These are phyloP conservation scores for Hypoxylon rubiginosum DNA, from an alignment of 2,329 filamentous ascomycete species.

Conservation along the genomic window DNA sequence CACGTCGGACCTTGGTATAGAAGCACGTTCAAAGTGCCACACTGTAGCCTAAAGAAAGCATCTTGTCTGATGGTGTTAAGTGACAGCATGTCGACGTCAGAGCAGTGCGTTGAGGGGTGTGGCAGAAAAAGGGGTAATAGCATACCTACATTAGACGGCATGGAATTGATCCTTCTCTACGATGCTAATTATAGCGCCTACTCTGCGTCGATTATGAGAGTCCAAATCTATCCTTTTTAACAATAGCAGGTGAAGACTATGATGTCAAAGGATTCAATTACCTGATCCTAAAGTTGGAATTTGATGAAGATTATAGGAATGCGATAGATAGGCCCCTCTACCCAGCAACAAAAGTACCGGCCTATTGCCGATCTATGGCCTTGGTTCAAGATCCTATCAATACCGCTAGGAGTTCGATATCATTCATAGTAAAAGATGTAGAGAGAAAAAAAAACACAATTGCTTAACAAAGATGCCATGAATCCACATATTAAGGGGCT, in stretches of 20 bases:
- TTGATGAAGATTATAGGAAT: too few species aligned
- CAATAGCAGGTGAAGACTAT: too few species aligned
- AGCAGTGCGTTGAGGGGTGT: not conserved
- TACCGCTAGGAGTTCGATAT: too few species aligned
- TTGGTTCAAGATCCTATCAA: too few species aligned
- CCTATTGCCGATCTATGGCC: too few species aligned
- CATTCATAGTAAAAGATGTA: too few species aligned
- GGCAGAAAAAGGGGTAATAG: not conserved
- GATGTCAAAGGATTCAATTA: too few species aligned
- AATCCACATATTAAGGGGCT: not conserved
- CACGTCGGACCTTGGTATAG: not conserved
- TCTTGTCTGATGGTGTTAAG: not conserved
- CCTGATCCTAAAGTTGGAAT: too few species aligned
- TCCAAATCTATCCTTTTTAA: too few species aligned
- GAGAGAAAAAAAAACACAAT: not conserved
- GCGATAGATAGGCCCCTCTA: too few species aligned
- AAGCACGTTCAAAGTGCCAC: not conserved
- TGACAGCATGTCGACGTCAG: not conserved
- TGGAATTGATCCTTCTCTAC: not conserved
- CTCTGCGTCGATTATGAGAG: too few species aligned
- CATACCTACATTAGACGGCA: not conserved
- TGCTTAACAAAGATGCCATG: not conserved
- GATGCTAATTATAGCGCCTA: not conserved
- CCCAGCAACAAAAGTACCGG: too few species aligned
- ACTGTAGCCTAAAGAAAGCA: not conserved